Base-by-base conservation (phyloP, 116 monocot species). In the Zostera marina region DNA sequence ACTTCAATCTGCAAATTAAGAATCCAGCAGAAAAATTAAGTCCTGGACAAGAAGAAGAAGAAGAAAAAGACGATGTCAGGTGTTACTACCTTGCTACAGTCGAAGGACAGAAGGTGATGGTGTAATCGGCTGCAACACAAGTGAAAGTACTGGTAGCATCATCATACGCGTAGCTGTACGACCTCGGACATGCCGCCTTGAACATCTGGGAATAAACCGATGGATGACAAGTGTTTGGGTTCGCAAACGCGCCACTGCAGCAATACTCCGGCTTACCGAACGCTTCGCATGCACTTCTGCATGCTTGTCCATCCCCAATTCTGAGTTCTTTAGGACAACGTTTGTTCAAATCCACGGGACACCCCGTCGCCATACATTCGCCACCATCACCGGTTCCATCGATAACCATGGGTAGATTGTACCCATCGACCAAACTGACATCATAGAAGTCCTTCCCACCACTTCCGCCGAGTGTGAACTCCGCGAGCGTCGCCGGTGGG, bases 131-230 rank as follows among this genome's bases (percentile, higher is more conserved):
- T 11, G 43, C 66, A 41, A 43, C 47, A 62, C 87, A 87, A 42
- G 76, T 87, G 59, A 81, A 81, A 3, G 76, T 87, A 15, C 73
- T 74, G n/a, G 66, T 79, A 25, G 76, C 60, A 57, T 87, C 87
- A 40, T 87, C 82, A 42, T 87, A 87, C 14, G 87, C 79, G 51
- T 87, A 87, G 66, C 82, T 82, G 66, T 82, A 87, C 14, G 87
- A 70, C 9, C 63, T 45, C 20, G 87, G 87, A 61, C 87, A 87
- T 1, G 76, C 76, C 15, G 66, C 68, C 71, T 87, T 87, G 71
- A 87, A 87, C 41, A 87, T 14, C 68, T 60, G 58, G 1, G 87
- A 87, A 66, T 79, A 87, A 4, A 62, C 52, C 9, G 79, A 58
- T 2, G 87, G 87, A 51, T 53, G 32, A 66, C 87, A 87, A 9